phyloP scores from a whole-genome alignment of 1,139 yeast genomes.

The Hemisphaericaspora lyxosophila region DNA sequence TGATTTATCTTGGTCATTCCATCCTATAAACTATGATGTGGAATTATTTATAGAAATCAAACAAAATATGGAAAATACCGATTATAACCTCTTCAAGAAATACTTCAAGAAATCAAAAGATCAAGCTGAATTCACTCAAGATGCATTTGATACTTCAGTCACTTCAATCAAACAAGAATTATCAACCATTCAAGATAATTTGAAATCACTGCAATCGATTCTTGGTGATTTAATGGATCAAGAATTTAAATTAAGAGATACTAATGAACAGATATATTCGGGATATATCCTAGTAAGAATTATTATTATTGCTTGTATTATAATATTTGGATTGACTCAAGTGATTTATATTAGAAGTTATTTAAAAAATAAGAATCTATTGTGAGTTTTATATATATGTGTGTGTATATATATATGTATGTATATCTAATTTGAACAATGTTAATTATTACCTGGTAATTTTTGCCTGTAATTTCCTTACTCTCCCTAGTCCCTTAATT shows the following conservation, averaged over 20 bases:
- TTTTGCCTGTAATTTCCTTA: not conserved
- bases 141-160: conserved; percentile 35
- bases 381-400: conserved; percentile 14
- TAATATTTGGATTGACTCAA: conserved; percentile 32
- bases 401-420: not conserved
- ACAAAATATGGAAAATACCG: conserved; percentile 34
- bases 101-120: conserved; percentile 21
- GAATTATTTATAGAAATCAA: conserved; percentile 34
- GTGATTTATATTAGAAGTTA: conserved; percentile 29
- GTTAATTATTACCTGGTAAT: too few relatives aligned
- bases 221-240: conserved; percentile 32
- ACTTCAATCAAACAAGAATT: conserved; percentile 31
- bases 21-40: conserved; percentile 32
- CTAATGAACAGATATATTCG: conserved; percentile 40
- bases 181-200: conserved; percentile 29
- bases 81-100: conserved; percentile 37
- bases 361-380: conserved; percentile 27
- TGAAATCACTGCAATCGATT: conserved; percentile 28
- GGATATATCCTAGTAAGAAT: conserved; percentile 33
- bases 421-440: not conserved
- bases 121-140: conserved; percentile 25
- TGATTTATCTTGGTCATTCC: conserved; percentile 47
- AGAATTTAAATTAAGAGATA: conserved; percentile 38
- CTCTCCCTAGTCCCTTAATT: too few relatives aligned
- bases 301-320: conserved; percentile 26